Conservation (phyloP, 1,139 yeast species). For the Nakaseomyces bracarensis region DNA sequence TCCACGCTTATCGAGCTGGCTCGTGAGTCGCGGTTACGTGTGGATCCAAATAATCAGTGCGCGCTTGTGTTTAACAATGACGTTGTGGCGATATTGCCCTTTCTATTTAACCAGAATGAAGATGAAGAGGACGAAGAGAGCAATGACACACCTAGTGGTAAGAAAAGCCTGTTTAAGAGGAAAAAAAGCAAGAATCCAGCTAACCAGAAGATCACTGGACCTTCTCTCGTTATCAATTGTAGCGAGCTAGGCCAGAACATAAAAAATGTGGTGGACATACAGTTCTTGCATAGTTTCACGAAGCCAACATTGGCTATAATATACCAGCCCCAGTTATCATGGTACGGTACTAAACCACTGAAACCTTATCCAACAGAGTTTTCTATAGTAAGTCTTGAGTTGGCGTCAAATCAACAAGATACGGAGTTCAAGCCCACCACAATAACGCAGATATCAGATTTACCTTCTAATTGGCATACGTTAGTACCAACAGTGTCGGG, state of each 20-base stretch:
- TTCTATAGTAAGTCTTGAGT: conserved; percentile 20
- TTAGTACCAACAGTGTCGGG: conserved; percentile 67
- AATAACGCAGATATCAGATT: conserved; percentile 30
- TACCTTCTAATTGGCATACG: conserved; percentile 69
- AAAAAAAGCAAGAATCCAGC: conserved; percentile 9
- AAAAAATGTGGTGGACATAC: conserved; percentile 56
- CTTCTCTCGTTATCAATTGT: conserved; percentile 44
- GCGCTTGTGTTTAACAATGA: conserved; percentile 64
- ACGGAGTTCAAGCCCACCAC: conserved; percentile 19
- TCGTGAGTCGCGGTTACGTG: conserved; percentile 42
- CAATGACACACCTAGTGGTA: conserved; percentile 6
- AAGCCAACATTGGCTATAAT: conserved; percentile 76
- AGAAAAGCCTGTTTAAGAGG: conserved; percentile 16
- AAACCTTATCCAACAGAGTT: conserved; percentile 22
- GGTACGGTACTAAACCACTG: conserved; percentile 54
- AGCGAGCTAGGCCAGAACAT: conserved; percentile 49
- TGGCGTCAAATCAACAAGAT: conserved; percentile 11
- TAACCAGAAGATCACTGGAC: conserved; percentile 11
- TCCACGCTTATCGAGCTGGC: conserved; percentile 41
- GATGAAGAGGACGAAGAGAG: conserved; percentile 34
- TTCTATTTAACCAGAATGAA: conserved; percentile 14
- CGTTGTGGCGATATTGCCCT: conserved; percentile 65
- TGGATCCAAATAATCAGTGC: conserved; percentile 61
- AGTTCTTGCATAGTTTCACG: conserved; percentile 60
- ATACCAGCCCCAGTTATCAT: conserved; percentile 54